Base-by-base conservation (phyloP, 768 basidiomycete species). In the Postia placenta region DNA sequence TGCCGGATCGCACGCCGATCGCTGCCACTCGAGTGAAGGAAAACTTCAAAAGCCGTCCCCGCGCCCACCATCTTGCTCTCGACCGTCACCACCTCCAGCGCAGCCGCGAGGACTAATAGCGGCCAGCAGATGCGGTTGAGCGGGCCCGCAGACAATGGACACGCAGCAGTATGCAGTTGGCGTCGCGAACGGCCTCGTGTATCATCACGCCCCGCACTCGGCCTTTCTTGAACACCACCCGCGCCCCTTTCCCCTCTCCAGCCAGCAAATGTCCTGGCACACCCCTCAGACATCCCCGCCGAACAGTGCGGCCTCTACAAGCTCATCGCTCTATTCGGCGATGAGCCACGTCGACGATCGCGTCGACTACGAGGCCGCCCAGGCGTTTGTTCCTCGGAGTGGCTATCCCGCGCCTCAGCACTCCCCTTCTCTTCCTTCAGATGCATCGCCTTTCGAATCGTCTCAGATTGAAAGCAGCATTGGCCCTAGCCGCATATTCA, bases 401-500 rank as follows among this genome's bases (percentile, higher is more conserved):
- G 38, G n/a, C n/a, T 19, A n/a, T 39, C 38, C 38, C 7, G 19
- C 38, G 6, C 38, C 9, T 39, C 38, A 42, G n/a, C 47, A 51
- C 14, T 55, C 54, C 4, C 49, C 54, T 20, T 36, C 56, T 39
- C 20, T 52, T 41, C 45, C 53, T 33, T 19, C 51, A 15, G 45
- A 39, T 2, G 35, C 56, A 12, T 50, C 52, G 22, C 35, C 54
- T 20, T 57, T 59, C 28, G 51, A 54, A 17, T 55, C 56, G 19
- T 48, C 64, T 2, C 78, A 78, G 64, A 65, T 78, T 33, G 67
- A 75, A 11, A 66, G 76, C 25, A 78, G 70, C 65, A 73, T 78
- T 52, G 80, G 79, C 0, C 79, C 80, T 41, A 65, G 67, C 52
- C 75, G 80, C 51, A 64, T 69, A 43, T 51, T 67, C 26, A 72